These are phyloP conservation scores for Aureobasidium mangrovei DNA, from an alignment of 2,329 filamentous ascomycete species.

Conservation along the genomic window DNA sequence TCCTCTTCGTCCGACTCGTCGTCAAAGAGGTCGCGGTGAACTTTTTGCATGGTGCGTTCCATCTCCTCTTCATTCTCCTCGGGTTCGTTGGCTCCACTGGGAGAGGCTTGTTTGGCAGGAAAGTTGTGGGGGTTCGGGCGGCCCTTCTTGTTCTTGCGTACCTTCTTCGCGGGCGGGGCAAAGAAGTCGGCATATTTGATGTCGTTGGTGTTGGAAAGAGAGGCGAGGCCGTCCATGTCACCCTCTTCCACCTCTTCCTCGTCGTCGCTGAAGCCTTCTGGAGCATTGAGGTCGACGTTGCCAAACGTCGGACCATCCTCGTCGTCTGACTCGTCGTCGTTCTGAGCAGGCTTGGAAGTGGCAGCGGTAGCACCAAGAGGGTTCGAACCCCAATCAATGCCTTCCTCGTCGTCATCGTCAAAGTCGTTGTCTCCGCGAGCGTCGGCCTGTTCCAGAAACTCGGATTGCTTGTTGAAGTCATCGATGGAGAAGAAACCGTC, in stretches of 20 bases:
- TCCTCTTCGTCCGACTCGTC: conserved; percentile 58
- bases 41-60: conserved; percentile 74
- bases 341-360: conserved; percentile 25
- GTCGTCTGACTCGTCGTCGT: conserved; percentile 39
- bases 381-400: conserved; percentile 79
- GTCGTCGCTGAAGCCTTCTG: conserved; percentile 59
- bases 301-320: conserved; percentile 75
- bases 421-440: conserved; percentile 61
- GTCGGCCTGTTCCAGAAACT: conserved; percentile 82
- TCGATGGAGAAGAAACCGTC: conserved; percentile 98
- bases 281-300: conserved; percentile 63
- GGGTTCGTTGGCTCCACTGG: conserved; percentile 33
- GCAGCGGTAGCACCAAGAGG: conserved; percentile 46
- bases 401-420: conserved; percentile 57
- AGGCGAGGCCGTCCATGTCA: conserved; percentile 43
- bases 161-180: conserved; percentile 62
- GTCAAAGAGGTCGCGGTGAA: conserved; percentile 84
- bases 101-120: conserved; percentile 29
- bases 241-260: conserved; percentile 48
- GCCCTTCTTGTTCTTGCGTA: conserved; percentile 46
- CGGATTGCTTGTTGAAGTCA: conserved; percentile 89
- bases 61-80: conserved; percentile 53
- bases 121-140: conserved; percentile 48
- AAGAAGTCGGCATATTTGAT: conserved; percentile 93
- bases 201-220: conserved; percentile 69